phyloP scores from a whole-genome alignment of 176 grass and related monocot genomes.

The Elymus sibiricus region DNA sequence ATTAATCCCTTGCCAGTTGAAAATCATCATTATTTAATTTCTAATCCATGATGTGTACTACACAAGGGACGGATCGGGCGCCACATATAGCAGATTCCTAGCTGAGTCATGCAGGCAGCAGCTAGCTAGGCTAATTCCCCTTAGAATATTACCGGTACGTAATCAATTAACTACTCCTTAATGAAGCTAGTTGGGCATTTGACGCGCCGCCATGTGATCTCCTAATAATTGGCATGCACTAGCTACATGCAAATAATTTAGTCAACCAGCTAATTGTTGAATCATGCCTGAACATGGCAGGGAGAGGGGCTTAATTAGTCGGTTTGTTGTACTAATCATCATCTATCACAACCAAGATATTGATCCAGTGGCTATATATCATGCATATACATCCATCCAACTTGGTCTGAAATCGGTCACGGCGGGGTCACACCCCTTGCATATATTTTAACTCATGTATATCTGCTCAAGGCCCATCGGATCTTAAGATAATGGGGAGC shows the following conservation, averaged over 20 bases:
- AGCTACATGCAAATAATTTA: constrained; percentile 32
- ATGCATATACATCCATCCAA: constrained; percentile 37
- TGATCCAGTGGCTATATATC: constrained; percentile 14
- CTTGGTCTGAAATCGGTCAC: constrained; percentile 35
- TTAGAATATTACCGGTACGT: not conserved
- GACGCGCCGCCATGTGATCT: constrained; percentile 49
- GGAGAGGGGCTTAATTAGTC: constrained; percentile 3
- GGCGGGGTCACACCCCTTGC: constrained; percentile 28
- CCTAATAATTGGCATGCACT: constrained; percentile 39
- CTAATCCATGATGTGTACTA: constrained; percentile 3
- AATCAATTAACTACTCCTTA: constrained; percentile 16
- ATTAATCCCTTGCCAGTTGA: not conserved
- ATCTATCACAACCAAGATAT: constrained; percentile 49
- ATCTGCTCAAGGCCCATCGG: constrained; percentile 8
- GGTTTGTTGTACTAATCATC: not conserved
- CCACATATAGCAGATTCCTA: not conserved
- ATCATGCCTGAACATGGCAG: constrained; percentile 52
- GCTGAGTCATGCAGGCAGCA: constrained; percentile 16
- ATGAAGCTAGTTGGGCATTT: constrained; percentile 22
- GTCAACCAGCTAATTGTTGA: constrained; percentile 44
- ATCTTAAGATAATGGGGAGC: constrained; percentile 30
- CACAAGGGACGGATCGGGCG: not conserved
- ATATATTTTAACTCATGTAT: constrained; percentile 7
- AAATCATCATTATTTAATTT: not conserved
- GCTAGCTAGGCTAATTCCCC: not conserved